Evolutionary conservation across 371 early-diverging fungal species (phyloP).

Genomic region (Lichtheimia corymbifera): DNA sequence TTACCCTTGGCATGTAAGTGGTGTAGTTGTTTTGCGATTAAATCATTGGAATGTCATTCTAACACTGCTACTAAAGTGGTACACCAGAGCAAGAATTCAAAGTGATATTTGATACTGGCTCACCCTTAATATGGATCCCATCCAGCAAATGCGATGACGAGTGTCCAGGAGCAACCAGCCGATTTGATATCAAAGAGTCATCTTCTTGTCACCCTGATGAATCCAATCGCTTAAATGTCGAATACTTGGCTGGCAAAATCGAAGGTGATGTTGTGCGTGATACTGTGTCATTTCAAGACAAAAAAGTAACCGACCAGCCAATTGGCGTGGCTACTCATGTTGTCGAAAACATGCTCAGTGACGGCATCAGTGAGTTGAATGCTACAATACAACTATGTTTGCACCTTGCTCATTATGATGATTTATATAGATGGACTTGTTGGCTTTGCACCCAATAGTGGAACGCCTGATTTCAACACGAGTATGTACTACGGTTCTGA

Average conservation of each 20-base stretch:
- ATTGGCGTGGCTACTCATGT: slow-evolving; percentile 20
- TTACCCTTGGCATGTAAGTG: slow-evolving; percentile 17
- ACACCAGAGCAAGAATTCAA: slow-evolving; percentile 88
- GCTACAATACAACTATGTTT: background rate
- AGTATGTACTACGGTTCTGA: slow-evolving; percentile 1
- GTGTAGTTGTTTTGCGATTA: background rate
- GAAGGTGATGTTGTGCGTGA: slow-evolving; percentile 16
- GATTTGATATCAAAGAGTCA: slow-evolving; percentile 3
- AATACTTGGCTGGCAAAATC: slow-evolving; percentile 17
- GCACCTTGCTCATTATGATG: no score
- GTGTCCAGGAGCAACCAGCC: slow-evolving; percentile 1
- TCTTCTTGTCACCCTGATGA: background rate
- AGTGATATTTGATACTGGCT: slow-evolving; percentile 91
- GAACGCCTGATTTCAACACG: slow-evolving; percentile 11
- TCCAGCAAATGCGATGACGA: background rate
- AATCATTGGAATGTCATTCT: no score
- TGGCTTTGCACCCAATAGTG: slow-evolving; percentile 18
- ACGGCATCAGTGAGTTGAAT: slow-evolving; percentile 14
- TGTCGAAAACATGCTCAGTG: slow-evolving; percentile 4
- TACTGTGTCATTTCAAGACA: slow-evolving; percentile 12
- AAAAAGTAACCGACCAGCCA: slow-evolving; percentile 10
- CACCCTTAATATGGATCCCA: slow-evolving; percentile 16
- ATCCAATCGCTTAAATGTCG: background rate
- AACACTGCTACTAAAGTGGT: slow-evolving; percentile 37
- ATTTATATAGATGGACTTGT: slow-evolving; percentile 17